A percentile compares a stretch with the other conserved stretches of the same genome.
phyloP scores from a whole-genome alignment of 345 rosid genomes.

The Triadica sebifera region DNA sequence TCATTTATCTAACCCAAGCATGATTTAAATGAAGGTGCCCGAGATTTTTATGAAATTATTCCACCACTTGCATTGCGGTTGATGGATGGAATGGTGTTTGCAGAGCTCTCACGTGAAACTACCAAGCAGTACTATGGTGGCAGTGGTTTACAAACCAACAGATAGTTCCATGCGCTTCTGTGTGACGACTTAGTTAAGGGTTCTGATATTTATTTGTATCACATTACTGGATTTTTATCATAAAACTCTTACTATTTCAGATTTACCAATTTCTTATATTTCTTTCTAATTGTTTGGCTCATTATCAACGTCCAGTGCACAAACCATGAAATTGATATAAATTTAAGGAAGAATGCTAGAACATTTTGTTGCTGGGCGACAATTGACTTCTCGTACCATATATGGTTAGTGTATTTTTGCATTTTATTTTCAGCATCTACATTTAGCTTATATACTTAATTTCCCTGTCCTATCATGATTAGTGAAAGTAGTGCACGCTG shows the following conservation, averaged over 20 bases:
- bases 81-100: constrained; percentile 89
- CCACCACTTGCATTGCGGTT: constrained; percentile 70
- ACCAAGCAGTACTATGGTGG: constrained; percentile 86
- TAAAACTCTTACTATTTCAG: neutral
- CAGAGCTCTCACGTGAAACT: constrained; percentile 78
- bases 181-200: constrained; percentile 1
- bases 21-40: constrained; percentile 22
- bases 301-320: neutral
- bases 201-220: neutral
- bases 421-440: neutral
- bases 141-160: constrained; percentile 73
- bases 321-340: neutral
- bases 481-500: neutral
- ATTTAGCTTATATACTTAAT: neutral
- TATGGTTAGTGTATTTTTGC: neutral
- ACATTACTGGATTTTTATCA: neutral
- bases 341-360: neutral
- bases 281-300: neutral
- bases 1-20: constrained; percentile 26
- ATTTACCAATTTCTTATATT: neutral
- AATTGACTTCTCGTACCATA: neutral
- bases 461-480: neutral
- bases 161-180: constrained; percentile 19
- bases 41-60: constrained; percentile 44
- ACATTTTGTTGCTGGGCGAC: neutral